Base-by-base conservation (phyloP, 163 green algal genomes). In the Prototheca stagnorum region DNA sequence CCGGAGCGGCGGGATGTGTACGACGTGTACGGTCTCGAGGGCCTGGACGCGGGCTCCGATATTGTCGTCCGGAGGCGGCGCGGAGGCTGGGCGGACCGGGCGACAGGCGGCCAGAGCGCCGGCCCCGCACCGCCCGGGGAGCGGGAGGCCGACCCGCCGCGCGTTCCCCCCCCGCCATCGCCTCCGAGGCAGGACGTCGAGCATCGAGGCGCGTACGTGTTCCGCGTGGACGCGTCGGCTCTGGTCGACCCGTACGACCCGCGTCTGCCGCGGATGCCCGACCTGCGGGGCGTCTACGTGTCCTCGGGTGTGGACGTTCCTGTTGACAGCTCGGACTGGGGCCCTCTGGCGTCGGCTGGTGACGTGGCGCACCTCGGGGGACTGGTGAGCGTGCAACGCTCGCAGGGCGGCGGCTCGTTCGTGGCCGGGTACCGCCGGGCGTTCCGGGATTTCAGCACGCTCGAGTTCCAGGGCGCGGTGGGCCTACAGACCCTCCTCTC, bases 21-120 rank as follows among this genome's bases (percentile, higher is more conserved):
- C 47, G 82, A 92, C 44, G 59, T 87, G 3, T 92, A 90, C 54
- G 82, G 82, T 4, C 74, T 74, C 49, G 64, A 85, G 56, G 81
- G 81, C 2, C 61, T 91, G n/a, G 16, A 21, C 2, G 68, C 80
- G 26, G 69, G 65, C 4, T n/a, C n/a, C n/a, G n/a, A n/a, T n/a
- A n/a, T n/a, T n/a, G n/a, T 43, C 72, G 46, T 52, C 73, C 47
- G 47, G 75, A 9, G 64, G 70, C 35, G 65, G 11, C 11, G 31
- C 9, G 11, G 31, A n/a, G 31, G 65, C 64, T n/a, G 62, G 27
- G 9, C 44, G 45, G 29, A 74, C 84, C 2, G 73, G 85, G 52
- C 50, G 82, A 26, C 60, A 63, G 6, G 48, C 54, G 22, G 62
- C 84, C 33, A 88, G 76, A 75, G 67, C 80, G 64, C 54, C 66